phyloP scores from a whole-genome alignment of 1,284 basidiomycete species.

The Trichosporon sp. region DNA sequence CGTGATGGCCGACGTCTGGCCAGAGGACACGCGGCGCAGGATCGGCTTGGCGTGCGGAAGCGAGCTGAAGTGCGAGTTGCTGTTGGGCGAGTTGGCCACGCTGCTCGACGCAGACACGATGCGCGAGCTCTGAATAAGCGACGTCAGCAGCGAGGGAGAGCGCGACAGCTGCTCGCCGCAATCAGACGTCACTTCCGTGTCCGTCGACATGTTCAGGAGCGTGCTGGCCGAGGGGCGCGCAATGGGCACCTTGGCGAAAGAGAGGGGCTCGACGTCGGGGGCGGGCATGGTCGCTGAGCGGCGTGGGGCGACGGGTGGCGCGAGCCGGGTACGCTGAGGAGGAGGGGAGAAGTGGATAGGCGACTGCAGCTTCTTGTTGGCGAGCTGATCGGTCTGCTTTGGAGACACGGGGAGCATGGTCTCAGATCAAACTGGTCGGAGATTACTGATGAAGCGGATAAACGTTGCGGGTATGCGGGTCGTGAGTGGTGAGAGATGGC shows the following conservation, averaged over 20 bases:
- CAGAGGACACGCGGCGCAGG: slow-evolving; percentile 25
- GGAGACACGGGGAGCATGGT: neutral
- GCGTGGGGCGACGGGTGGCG: slow-evolving; percentile 1
- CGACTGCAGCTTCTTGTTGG: neutral
- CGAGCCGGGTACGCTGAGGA: neutral
- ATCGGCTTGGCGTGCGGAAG: slow-evolving; percentile 25
- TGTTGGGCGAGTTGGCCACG: slow-evolving; percentile 13
- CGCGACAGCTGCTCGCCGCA: slow-evolving; percentile 24
- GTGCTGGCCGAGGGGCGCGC: slow-evolving; percentile 14
- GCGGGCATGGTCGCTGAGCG: slow-evolving; percentile 15
- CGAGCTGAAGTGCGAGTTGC: neutral
- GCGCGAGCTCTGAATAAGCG: slow-evolving; percentile 28
- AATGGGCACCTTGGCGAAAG: slow-evolving; percentile 32
- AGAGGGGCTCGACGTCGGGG: slow-evolving; percentile 26
- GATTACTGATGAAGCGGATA: neutral
- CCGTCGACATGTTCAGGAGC: slow-evolving; percentile 23
- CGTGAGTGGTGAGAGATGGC: neutral
- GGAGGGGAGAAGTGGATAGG: neutral
- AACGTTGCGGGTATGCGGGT: slow-evolving; percentile 5
- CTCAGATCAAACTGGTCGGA: neutral
- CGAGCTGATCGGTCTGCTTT: neutral
- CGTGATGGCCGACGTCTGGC: neutral
- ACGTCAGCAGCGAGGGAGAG: slow-evolving; percentile 33
- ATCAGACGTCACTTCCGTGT: slow-evolving; percentile 29
- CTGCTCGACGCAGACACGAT: slow-evolving; percentile 15